Base-by-base conservation (phyloP, 495 filamentous ascomycete species). In the Endocarpon pusillum region DNA sequence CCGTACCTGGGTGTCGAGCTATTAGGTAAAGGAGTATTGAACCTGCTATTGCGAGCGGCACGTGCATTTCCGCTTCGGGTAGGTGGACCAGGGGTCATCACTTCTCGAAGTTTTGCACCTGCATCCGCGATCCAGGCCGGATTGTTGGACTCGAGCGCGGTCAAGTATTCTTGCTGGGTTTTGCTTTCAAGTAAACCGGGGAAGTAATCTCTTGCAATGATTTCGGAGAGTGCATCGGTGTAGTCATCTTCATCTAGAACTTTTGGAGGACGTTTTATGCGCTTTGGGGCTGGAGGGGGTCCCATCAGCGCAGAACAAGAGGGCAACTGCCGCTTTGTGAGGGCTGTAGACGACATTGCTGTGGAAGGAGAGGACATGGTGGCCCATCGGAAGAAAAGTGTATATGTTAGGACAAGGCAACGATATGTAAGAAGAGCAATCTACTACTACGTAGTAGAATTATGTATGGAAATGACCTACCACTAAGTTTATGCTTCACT, bases 191-290 rank as follows among this genome's bases (percentile, higher is more conserved):
- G 61, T 0, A 97, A 64, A 2, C 86, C 89, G 0, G 89, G 89
- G 52, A 94, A 97, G 64, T 89, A 97, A 57, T 97, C 91, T 24
- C 91, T 81, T 19, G 81, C 80, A 35, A 96, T 94, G 43, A 97
- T 96, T 32, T 94, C 77, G 1, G 87, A 92, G 18, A 97, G 59
- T 6, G 81, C 80, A 36, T 81, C 72, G 17, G 83, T 86, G 59
- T 97, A 97, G 42, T 74, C 73, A 44, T 97, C 89, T 64, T 97
- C 89, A 53, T 93, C 84, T 17, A 97, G 69, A 23, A 93, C 76
- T 32, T 75, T 86, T 38, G 79, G 66, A 3, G 89, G 89, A 19
- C 89, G 75, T 55, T 94, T 94, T 46, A 94, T 93, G 31, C 83
- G 73, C 51, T 93, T 96, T 16, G 80, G 67, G 1, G 78, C 74